phyloP scores from a whole-genome alignment of 192 early-diverging fungal genomes.

The Backusella mclennaniae region DNA sequence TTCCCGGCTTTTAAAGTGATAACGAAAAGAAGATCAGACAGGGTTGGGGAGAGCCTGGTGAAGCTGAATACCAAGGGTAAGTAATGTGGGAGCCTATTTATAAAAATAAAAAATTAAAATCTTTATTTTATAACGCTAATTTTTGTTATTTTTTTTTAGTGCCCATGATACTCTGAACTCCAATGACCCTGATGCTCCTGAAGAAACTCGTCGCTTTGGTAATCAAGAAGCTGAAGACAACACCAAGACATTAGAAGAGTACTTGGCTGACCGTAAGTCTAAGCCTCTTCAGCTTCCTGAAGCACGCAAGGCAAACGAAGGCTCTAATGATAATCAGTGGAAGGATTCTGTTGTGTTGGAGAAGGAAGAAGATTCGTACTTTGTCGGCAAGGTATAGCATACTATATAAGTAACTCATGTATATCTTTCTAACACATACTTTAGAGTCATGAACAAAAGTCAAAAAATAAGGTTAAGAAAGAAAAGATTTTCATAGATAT shows the following conservation, averaged over 20 bases:
- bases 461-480: slow-evolving; percentile 12
- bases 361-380: slow-evolving; percentile 75
- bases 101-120: neutral
- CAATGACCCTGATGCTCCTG: slow-evolving; percentile 29
- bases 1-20: slow-evolving; percentile 42
- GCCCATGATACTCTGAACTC: slow-evolving; percentile 17
- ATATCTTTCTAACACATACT: neutral
- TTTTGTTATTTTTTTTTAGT: neutral
- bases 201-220: slow-evolving; percentile 36
- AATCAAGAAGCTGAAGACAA: slow-evolving; percentile 69
- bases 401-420: neutral
- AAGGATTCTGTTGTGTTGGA: slow-evolving; percentile 69
- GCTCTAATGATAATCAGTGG: slow-evolving; percentile 78
- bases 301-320: slow-evolving; percentile 86
- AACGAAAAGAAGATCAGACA: slow-evolving; percentile 89
- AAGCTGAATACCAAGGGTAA: slow-evolving; percentile 52
- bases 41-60: slow-evolving; percentile 70
- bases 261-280: slow-evolving; percentile 61
- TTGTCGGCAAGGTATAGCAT: slow-evolving; percentile 59
- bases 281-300: slow-evolving; percentile 47
- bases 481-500: slow-evolving; percentile 14
- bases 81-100: neutral
- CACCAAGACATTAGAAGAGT: slow-evolving; percentile 85
- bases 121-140: neutral
- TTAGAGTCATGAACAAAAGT: slow-evolving; percentile 5